phyloP scores from a whole-genome alignment of 1,139 yeast genomes.

The Yamadazyma buinensis region DNA sequence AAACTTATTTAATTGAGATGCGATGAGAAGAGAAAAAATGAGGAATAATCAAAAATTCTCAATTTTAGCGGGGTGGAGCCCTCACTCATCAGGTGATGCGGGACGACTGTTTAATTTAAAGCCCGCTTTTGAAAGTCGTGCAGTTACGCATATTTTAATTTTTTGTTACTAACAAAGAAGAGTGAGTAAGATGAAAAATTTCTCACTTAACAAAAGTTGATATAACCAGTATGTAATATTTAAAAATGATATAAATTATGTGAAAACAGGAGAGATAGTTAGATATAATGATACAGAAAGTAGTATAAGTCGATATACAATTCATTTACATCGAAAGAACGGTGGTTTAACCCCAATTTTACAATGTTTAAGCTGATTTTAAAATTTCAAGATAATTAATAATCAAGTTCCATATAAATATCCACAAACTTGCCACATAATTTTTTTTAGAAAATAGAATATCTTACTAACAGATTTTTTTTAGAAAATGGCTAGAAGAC shows the following conservation, averaged over 20 bases:
- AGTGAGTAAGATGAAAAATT: too few relatives aligned
- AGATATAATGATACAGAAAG: background rate
- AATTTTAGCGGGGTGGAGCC: background rate
- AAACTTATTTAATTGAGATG: too few relatives aligned
- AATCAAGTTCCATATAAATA: background rate
- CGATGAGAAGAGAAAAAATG: background rate
- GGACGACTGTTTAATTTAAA: too few relatives aligned
- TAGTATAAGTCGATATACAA: too few relatives aligned
- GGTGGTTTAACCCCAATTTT: too few relatives aligned
- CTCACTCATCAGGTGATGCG: constrained; percentile 1
- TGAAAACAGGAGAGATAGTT: background rate
- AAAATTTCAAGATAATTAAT: constrained; percentile 1
- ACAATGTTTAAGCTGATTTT: too few relatives aligned
- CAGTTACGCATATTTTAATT: too few relatives aligned
- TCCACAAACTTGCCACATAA: background rate
- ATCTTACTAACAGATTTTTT: constrained; percentile 25
- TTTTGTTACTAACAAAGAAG: too few relatives aligned
- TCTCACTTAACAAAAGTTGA: too few relatives aligned
- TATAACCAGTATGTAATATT: constrained; percentile 1
- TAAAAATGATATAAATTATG: background rate
- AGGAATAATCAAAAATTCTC: background rate
- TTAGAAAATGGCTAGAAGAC: constrained; percentile 98
- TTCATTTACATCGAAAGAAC: too few relatives aligned
- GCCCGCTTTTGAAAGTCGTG: too few relatives aligned
- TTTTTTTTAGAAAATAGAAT: background rate